Conservation (phyloP, 257 asterid species). For the Plantago major region DNA sequence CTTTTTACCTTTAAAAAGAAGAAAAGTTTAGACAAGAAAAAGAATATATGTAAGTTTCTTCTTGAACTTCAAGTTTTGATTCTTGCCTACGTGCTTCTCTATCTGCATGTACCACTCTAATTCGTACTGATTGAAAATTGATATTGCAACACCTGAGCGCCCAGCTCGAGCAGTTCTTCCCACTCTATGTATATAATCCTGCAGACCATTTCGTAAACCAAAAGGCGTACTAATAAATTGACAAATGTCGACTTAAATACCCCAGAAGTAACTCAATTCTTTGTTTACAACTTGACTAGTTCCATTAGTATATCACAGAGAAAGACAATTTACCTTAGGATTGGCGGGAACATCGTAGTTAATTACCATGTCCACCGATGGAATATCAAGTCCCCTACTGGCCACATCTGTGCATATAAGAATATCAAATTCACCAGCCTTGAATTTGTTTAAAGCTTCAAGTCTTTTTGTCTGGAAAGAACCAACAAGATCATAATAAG, state of each 20-base stretch:
- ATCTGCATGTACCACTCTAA: constrained; percentile 88
- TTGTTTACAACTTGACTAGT: no score
- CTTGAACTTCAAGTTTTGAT: background rate
- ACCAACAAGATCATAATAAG: background rate
- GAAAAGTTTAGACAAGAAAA: constrained; percentile 3
- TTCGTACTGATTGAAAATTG: constrained; percentile 82
- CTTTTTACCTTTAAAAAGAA: constrained; percentile 46
- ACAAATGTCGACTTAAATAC: constrained; percentile 10
- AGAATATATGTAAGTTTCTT: constrained; percentile 14
- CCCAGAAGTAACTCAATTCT: no score
- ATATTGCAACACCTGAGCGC: constrained; percentile 81
- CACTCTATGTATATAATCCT: constrained; percentile 97
- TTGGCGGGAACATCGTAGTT: constrained; percentile 87
- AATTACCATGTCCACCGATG: constrained; percentile 85
- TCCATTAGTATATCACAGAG: background rate
- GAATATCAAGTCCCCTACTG: constrained; percentile 96
- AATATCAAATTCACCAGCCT: constrained; percentile 84
- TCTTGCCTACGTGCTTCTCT: constrained; percentile 74
- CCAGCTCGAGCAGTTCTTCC: constrained; percentile 99
- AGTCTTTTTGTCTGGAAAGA: constrained; percentile 66
- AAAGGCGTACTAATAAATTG: constrained; percentile 1
- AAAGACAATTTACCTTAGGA: constrained; percentile 60
- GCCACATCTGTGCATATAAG: constrained; percentile 91
- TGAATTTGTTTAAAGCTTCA: constrained; percentile 78
- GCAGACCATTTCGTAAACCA: constrained; percentile 20